Evolutionary conservation across 2,329 filamentous ascomycete species (phyloP).

Genomic region (Calonectria crousiana): DNA sequence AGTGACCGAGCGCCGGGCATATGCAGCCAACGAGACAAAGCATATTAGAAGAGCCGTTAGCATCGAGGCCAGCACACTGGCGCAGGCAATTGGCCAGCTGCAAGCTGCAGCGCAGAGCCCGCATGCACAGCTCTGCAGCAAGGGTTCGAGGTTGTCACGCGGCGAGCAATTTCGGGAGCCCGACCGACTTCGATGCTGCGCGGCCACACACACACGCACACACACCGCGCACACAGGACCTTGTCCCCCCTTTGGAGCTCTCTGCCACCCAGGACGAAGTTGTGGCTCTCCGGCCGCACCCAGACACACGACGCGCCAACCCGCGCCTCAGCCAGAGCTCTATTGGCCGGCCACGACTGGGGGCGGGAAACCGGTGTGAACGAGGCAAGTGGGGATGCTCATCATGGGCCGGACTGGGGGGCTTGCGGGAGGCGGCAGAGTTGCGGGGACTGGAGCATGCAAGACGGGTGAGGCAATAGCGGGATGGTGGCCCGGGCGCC

Average conservation of each 20-base stretch:
- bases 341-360: background rate
- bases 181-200: background rate
- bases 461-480: conserved; percentile 8
- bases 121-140: conserved; percentile 19
- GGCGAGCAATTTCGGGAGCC: conserved; percentile 15
- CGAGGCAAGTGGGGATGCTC: conserved; percentile 3
- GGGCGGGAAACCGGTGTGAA: conserved; percentile 1
- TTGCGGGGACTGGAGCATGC: background rate
- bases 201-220: background rate
- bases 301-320: background rate
- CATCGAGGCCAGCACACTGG: background rate
- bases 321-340: background rate
- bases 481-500: conserved; percentile 7
- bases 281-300: background rate
- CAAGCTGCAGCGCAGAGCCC: conserved; percentile 12
- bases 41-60: conserved; percentile 25
- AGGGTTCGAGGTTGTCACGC: conserved; percentile 24
- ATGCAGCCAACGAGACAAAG: conserved; percentile 32
- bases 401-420: background rate
- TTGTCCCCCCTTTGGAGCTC: background rate
- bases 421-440: conserved; percentile 8
- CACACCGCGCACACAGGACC: background rate
- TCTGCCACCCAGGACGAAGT: background rate
- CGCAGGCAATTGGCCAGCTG: conserved; percentile 29
- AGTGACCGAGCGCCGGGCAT: background rate